phyloP scores from a whole-genome alignment of 2,329 filamentous ascomycete genomes.

The Neofusicoccum ribis region DNA sequence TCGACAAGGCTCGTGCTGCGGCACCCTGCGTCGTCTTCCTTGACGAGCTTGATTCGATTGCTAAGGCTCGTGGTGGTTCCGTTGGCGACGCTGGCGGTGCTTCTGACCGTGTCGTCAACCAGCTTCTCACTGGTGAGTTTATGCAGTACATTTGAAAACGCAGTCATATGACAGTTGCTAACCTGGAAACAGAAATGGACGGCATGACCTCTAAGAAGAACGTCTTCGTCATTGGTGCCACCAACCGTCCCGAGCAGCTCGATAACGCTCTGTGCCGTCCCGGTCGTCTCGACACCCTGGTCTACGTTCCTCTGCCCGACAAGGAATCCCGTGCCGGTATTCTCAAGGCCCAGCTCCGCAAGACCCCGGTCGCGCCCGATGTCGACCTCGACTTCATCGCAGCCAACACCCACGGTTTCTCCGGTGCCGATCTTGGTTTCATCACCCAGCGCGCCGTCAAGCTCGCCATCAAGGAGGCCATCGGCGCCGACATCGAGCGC shows the following conservation, averaged over 20 bases:
- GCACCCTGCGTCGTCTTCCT: slow-evolving; percentile 98
- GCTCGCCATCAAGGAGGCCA: slow-evolving; percentile 98
- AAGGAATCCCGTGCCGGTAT: slow-evolving; percentile 87
- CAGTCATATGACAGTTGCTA: slow-evolving; percentile 37
- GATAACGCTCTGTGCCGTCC: slow-evolving; percentile 98
- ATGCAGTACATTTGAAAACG: background rate
- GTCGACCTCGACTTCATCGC: slow-evolving; percentile 91
- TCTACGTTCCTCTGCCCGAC: slow-evolving; percentile 96
- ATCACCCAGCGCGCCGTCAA: slow-evolving; percentile 99
- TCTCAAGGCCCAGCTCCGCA: slow-evolving; percentile 93
- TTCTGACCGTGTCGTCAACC: slow-evolving; percentile 99
- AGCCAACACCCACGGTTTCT: slow-evolving; percentile 97
- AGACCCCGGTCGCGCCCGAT: slow-evolving; percentile 87
- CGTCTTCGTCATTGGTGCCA: slow-evolving; percentile 98
- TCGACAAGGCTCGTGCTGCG: slow-evolving; percentile 98
- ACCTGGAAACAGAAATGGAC: slow-evolving; percentile 76
- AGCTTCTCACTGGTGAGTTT: slow-evolving; percentile 86
- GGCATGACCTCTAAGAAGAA: slow-evolving; percentile 99
- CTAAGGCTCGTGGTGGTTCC: slow-evolving; percentile 97
- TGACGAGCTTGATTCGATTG: slow-evolving; percentile 97
- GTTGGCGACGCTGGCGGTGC: slow-evolving; percentile 95
- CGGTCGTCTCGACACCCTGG: slow-evolving; percentile 95
- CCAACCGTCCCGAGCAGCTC: slow-evolving; percentile 97
- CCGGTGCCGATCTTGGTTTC: slow-evolving; percentile 98
- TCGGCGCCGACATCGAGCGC: slow-evolving; percentile 83